phyloP scores from a whole-genome alignment of 768 basidiomycete genomes.

The Xerocomellus intermedius region DNA sequence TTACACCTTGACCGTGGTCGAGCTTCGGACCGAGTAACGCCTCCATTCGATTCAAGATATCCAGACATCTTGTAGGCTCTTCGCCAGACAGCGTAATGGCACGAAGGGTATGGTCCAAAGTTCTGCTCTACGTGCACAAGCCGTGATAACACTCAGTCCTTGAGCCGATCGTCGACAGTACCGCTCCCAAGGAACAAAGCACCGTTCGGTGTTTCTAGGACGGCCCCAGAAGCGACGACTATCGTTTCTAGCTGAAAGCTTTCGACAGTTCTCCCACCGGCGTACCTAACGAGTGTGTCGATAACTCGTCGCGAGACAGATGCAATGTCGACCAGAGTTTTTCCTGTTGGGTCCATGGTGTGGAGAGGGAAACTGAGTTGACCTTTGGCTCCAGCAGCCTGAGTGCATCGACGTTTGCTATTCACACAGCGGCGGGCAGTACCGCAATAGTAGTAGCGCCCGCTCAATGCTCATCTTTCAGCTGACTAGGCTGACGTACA shows the following conservation, averaged over 20 bases:
- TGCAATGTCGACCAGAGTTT: conserved; percentile 5
- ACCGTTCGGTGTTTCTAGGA: conserved; percentile 7
- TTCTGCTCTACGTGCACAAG: not conserved
- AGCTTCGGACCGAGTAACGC: not conserved
- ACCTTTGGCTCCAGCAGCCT: too few relatives aligned
- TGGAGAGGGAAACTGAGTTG: too few relatives aligned
- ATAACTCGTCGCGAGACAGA: not conserved
- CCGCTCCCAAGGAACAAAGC: not conserved
- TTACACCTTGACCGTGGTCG: not conserved
- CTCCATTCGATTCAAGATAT: conserved; percentile 10
- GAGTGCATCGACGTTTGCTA: too few relatives aligned
- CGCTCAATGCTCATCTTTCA: too few relatives aligned
- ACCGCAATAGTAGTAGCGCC: too few relatives aligned
- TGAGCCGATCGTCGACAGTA: conserved; percentile 4
- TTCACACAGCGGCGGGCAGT: too few relatives aligned
- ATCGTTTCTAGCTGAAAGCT: not conserved
- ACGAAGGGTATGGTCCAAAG: conserved; percentile 35
- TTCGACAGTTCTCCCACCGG: not conserved
- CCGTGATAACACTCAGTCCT: conserved; percentile 1
- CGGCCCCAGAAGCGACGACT: not conserved
- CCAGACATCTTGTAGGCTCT: conserved; percentile 4
- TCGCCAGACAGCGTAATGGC: conserved; percentile 34
- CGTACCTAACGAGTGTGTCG: not conserved
- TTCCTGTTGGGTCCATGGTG: not conserved
- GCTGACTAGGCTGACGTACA: too few relatives aligned